Evolutionary conservation across 2,329 filamentous ascomycete genomes (phyloP).

Genomic region (Pseudocercospora musae): DNA sequence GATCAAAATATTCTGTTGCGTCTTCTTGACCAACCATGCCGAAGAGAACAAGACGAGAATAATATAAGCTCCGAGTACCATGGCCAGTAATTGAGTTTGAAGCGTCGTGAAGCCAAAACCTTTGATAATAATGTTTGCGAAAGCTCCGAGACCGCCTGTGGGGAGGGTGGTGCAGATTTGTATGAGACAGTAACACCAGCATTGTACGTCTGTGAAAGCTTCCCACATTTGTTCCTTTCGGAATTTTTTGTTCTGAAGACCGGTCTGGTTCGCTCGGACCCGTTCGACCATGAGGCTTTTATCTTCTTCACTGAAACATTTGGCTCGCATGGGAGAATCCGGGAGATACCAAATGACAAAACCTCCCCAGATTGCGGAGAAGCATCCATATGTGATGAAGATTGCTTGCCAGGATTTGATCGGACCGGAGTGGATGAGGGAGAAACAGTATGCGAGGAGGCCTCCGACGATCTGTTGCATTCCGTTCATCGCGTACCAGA

Average conservation of each 20-base stretch:
- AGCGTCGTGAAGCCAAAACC: conserved; percentile 63
- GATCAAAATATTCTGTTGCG: conserved; percentile 63
- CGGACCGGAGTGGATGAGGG: conserved; percentile 28
- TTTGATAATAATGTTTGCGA: conserved; percentile 71
- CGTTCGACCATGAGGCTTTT: conserved; percentile 55
- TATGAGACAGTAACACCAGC: conserved; percentile 47
- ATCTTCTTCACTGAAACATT: conserved; percentile 61
- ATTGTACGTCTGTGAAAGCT: conserved; percentile 62
- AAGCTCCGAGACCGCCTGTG: conserved; percentile 68
- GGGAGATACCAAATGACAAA: conserved; percentile 64
- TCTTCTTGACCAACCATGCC: conserved; percentile 66
- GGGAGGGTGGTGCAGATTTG: conserved; percentile 70
- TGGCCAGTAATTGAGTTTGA: conserved; percentile 69
- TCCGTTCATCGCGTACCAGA: conserved; percentile 52
- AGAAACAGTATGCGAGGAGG: conserved; percentile 58
- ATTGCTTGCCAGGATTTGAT: conserved; percentile 61
- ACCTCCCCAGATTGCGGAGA: conserved; percentile 62
- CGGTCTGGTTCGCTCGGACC: conserved; percentile 47
- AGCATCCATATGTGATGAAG: conserved; percentile 63
- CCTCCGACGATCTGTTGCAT: conserved; percentile 68
- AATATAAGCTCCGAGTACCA: conserved; percentile 72
- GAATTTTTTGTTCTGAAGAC: conserved; percentile 49
- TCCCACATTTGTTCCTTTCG: conserved; percentile 54
- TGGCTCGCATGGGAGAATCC: conserved; percentile 68
- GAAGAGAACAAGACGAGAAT: conserved; percentile 66